Percentiles rank a stretch among this genome's conserved stretches.
Conservation (phyloP, 208 protist species). For the Novymonas esmeraldas region DNA sequence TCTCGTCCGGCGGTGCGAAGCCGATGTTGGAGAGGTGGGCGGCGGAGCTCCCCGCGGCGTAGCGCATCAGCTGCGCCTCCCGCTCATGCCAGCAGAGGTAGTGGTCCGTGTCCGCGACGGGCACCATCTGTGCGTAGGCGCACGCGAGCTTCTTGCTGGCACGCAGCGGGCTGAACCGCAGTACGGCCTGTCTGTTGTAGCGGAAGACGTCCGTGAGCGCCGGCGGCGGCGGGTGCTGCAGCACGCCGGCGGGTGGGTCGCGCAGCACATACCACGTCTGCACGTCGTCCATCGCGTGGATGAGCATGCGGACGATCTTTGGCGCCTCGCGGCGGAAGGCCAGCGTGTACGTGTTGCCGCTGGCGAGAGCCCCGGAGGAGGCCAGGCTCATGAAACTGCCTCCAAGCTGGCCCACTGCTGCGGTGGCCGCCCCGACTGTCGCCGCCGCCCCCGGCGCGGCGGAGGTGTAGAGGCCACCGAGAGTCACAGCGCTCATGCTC, state of each 20-base stretch:
- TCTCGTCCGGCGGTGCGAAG: conserved; percentile 49
- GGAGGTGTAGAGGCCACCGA: conserved; percentile 27
- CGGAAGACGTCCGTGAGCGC: conserved; percentile 37
- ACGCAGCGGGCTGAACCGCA: conserved; percentile 47
- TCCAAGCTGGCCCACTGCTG: conserved; percentile 12
- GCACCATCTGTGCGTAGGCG: conserved; percentile 44
- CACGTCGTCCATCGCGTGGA: conserved; percentile 55
- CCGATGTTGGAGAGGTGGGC: conserved; percentile 64
- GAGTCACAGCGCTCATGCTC: conserved; percentile 17
- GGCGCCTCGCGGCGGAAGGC: conserved; percentile 65
- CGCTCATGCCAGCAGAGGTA: conserved; percentile 68
- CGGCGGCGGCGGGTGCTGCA: conserved; percentile 39
- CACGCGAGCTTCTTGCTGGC: conserved; percentile 34
- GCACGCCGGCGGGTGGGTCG: conserved; percentile 34
- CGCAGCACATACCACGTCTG: conserved; percentile 56
- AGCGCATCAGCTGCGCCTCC: conserved; percentile 70
- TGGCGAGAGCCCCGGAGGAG: conserved; percentile 25
- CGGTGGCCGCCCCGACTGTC: neutral
- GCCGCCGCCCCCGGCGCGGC: neutral
- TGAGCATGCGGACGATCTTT: conserved; percentile 73
- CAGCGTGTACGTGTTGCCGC: conserved; percentile 58
- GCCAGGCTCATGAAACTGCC: conserved; percentile 26
- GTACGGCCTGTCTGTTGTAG: conserved; percentile 33
- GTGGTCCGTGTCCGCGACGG: conserved; percentile 63
- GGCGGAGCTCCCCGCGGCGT: conserved; percentile 28